phyloP scores from a whole-genome alignment of 163 green algal species.

The Scenedesmus sp. region DNA sequence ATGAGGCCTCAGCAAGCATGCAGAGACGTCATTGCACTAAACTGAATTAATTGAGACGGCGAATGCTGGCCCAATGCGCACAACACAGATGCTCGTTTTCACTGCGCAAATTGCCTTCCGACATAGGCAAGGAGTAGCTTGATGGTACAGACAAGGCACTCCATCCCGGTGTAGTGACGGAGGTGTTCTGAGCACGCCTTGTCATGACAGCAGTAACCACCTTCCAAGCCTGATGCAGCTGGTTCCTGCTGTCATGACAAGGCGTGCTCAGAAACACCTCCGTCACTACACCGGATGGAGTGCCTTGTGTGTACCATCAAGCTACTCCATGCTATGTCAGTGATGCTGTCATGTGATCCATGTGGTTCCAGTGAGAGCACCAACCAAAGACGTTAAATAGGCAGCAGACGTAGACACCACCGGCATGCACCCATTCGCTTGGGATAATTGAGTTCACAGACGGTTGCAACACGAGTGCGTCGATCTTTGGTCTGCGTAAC shows the following conservation, averaged over 20 bases:
- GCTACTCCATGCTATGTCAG: too few species aligned
- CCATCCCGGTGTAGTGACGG: neutral
- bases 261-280: too few species aligned
- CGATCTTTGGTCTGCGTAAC: too few species aligned
- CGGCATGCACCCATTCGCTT: too few species aligned
- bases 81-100: neutral
- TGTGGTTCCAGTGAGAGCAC: neutral
- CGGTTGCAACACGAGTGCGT: too few species aligned
- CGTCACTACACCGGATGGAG: too few species aligned
- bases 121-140: neutral
- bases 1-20: neutral
- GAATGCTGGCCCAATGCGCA: neutral
- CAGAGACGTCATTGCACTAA: neutral
- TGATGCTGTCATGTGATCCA: neutral
- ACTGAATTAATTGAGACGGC: neutral
- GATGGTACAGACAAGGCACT: neutral
- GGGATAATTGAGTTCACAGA: too few species aligned
- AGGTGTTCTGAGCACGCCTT: neutral
- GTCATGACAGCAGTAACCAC: neutral
- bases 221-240: conserved; percentile 12
- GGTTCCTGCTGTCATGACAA: too few species aligned
- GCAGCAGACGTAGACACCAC: neutral
- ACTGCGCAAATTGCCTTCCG: neutral
- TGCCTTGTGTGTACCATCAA: too few species aligned
- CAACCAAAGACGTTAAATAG: too few species aligned